Base-by-base conservation (phyloP, 257 asterid species). In the Osmanthus fragrans region DNA sequence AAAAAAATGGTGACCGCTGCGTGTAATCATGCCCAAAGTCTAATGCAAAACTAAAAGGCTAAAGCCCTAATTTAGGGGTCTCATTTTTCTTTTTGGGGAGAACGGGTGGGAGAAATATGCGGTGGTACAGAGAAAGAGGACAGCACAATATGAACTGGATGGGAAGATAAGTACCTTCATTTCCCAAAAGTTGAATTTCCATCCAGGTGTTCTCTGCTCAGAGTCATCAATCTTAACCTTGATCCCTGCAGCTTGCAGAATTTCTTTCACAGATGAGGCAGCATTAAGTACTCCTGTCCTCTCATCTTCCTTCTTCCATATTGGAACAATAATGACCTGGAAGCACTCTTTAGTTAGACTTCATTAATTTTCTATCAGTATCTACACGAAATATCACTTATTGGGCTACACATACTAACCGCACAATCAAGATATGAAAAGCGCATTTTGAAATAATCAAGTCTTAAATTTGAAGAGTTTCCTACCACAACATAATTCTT, bases 131-230 rank as follows among this genome's bases (percentile, higher is more conserved):
- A 36, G 34, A 69, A 77, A 47, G 19, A 64, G 36, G 25, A 73
- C 13, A 42, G 51, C 51, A 27, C 39, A 54, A 45, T 39, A 60
- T 34, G 75, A 49, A 10, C 49, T 37, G 3, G 56, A 80, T 23
- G 25, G 60, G 70, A 63, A 45, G 25, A 77, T 54, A 78, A 49
- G 80, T 70, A 93, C 99, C 97, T 93, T 96, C 98, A 96, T 96
- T 84, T 96, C 99, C 96, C 97, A 96, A 82, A 91, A 96, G 75
- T 96, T 96, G 82, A 82, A 96, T 85, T 96, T 93, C 98, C 98
- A 94, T 36, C 99, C 97, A 47, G 99, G 99, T 21, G 97, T 96
- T 84, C 92, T 92, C 92, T 96, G 98, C 86, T 96, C 99, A 15
- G 99, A 86, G 81, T 90, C 97, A 64, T 96, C 98, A 80, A 92